Evolutionary conservation across 257 asterid species (phyloP).

Genomic region (Solanum dulcamara): DNA sequence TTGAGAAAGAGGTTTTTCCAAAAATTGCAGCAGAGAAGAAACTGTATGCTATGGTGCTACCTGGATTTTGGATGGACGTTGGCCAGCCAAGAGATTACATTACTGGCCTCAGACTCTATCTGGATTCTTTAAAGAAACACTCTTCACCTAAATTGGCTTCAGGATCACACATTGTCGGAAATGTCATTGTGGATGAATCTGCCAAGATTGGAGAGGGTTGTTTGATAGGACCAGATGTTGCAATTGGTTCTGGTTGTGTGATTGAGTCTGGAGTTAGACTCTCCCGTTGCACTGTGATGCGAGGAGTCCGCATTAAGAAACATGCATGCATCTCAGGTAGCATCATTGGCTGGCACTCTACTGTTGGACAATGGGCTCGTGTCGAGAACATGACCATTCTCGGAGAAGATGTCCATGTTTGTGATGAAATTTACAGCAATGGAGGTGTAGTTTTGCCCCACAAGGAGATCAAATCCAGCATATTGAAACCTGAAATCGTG

Average conservation of each 20-base stretch:
- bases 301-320: conserved; percentile 63
- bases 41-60: conserved; percentile 61
- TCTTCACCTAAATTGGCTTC: conserved; percentile 40
- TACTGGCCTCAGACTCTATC: conserved; percentile 55
- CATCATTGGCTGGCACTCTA: conserved; percentile 28
- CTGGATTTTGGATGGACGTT: conserved; percentile 84
- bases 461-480: conserved; percentile 44
- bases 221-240: conserved; percentile 70
- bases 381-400: conserved; percentile 31
- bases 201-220: conserved; percentile 71
- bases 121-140: conserved; percentile 42
- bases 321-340: conserved; percentile 35
- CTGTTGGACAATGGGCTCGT: conserved; percentile 28
- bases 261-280: conserved; percentile 69
- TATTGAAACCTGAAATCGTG: conserved; percentile 22
- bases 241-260: conserved; percentile 61
- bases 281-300: conserved; percentile 65
- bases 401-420: conserved; percentile 22
- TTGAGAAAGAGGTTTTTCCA: conserved; percentile 72
- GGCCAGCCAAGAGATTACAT: conserved; percentile 80
- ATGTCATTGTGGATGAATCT: conserved; percentile 53
- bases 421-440: conserved; percentile 21
- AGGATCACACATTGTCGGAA: conserved; percentile 49
- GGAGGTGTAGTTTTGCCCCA: conserved; percentile 23
- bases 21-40: conserved; percentile 43